These are phyloP conservation scores for Trypanosoma brucei DNA, from an alignment of 208 protist genomes.

Conservation along the genomic window DNA sequence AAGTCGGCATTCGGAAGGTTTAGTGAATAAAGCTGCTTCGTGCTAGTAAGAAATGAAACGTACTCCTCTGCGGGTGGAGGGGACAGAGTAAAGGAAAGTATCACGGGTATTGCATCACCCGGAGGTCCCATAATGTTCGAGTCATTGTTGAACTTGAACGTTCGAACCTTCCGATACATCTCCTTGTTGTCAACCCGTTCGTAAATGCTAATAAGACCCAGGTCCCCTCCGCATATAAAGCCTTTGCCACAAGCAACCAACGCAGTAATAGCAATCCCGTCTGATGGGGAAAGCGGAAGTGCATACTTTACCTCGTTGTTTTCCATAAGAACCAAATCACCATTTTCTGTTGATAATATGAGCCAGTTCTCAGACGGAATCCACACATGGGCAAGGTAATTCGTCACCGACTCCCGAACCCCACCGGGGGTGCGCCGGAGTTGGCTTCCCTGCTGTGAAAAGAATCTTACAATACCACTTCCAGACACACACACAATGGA, in stretches of 20 bases:
- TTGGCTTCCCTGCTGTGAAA: constrained; percentile 72
- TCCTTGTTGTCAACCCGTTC: constrained; percentile 90
- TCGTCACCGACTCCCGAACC: constrained; percentile 65
- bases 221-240: constrained; percentile 93
- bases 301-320: constrained; percentile 81
- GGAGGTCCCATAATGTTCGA: constrained; percentile 28
- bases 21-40: constrained; percentile 90
- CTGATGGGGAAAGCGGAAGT: constrained; percentile 81
- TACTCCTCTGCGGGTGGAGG: constrained; percentile 86
- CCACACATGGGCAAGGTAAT: constrained; percentile 93
- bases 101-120: constrained; percentile 55
- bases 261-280: constrained; percentile 86
- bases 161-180: constrained; percentile 92
- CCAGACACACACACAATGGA: constrained; percentile 91
- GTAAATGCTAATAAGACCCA: constrained; percentile 92
- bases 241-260: constrained; percentile 90
- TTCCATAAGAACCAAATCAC: constrained; percentile 93
- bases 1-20: constrained; percentile 94
- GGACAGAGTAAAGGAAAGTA: constrained; percentile 81
- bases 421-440: constrained; percentile 57
- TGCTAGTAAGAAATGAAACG: constrained; percentile 88
- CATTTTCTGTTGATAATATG: constrained; percentile 90
- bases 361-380: constrained; percentile 79
- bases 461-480: constrained; percentile 86
- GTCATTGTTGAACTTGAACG: constrained; percentile 84